These are phyloP conservation scores for Yamadazyma diospyri DNA, from an alignment of 1,139 yeast genomes.

Conservation along the genomic window DNA sequence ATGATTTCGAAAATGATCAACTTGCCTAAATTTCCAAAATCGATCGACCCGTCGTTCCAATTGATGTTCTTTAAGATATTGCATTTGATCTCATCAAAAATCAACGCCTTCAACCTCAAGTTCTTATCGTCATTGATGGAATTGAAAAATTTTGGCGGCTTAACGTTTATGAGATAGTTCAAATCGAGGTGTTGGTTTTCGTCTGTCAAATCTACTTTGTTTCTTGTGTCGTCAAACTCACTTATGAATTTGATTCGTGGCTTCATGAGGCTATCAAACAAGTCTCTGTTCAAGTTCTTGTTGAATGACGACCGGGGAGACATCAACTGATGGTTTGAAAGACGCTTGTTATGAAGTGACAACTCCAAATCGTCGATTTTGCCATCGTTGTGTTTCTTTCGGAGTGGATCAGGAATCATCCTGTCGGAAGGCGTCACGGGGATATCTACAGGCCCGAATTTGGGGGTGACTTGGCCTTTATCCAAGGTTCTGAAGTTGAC, in stretches of 20 bases:
- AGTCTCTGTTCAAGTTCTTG: constrained; percentile 15
- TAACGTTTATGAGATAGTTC: constrained; percentile 22
- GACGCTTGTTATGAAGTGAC: too few species aligned
- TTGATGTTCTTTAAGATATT: constrained; percentile 13
- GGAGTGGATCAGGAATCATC: constrained; percentile 23
- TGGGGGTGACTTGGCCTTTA: too few species aligned
- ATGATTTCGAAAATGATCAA: constrained; percentile 41
- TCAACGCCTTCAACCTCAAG: constrained; percentile 15
- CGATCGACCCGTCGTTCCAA: constrained; percentile 14
- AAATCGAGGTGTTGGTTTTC: constrained; percentile 14
- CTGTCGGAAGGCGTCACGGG: constrained; percentile 26
- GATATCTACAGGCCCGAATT: constrained; percentile 13
- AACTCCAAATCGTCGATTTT: not conserved
- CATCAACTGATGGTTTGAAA: constrained; percentile 13
- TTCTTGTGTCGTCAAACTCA: constrained; percentile 14
- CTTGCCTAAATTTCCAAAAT: constrained; percentile 15
- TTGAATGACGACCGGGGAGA: constrained; percentile 17
- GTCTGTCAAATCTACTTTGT: constrained; percentile 5
- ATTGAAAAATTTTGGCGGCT: constrained; percentile 23
- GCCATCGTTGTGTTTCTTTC: constrained; percentile 3
- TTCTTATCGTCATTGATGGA: constrained; percentile 15
- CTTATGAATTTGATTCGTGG: constrained; percentile 19
- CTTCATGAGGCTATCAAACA: constrained; percentile 17
- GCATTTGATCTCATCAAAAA: constrained; percentile 15
- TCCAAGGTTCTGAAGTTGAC: too few species aligned